phyloP scores from a whole-genome alignment of 1,284 basidiomycete species.

The Ceratobasidium sp. region DNA sequence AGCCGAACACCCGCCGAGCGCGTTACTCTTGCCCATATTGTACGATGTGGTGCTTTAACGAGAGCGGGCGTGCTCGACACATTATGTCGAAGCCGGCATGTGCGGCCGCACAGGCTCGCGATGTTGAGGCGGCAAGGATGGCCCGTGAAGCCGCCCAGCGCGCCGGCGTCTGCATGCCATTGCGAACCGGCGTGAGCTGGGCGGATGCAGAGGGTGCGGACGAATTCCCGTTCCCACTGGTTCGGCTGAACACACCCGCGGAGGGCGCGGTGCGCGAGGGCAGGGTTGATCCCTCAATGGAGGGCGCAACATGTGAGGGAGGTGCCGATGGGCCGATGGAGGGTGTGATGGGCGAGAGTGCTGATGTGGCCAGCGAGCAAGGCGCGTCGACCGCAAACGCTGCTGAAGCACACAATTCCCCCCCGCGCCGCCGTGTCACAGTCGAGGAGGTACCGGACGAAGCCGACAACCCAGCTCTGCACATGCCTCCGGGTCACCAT shows the following conservation, averaged over 20 bases:
- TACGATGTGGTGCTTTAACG: background rate
- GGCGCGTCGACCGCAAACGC: no score
- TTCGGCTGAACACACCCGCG: background rate
- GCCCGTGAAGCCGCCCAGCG: background rate
- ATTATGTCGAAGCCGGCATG: background rate
- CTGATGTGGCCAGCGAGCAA: no score
- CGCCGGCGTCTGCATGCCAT: background rate
- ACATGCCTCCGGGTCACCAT: no score
- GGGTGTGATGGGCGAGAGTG: no score
- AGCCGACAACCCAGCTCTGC: no score
- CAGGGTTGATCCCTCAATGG: no score
- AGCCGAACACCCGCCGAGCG: background rate
- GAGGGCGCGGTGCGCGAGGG: background rate
- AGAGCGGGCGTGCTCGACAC: background rate
- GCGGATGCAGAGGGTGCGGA: background rate
- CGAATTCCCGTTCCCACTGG: background rate
- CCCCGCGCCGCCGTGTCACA: no score
- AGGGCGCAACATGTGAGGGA: no score
- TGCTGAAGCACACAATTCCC: no score
- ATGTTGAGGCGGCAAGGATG: background rate
- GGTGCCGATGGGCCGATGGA: no score
- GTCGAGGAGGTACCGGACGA: no score
- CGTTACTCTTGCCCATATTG: conserved; percentile 1
- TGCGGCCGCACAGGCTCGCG: background rate
- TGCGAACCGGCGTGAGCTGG: background rate